A percentile compares a stretch with the other conserved stretches of the same genome.
These are phyloP conservation scores for Thermochaetoides dissita DNA, from an alignment of 2,329 filamentous ascomycete genomes.

Conservation along the genomic window DNA sequence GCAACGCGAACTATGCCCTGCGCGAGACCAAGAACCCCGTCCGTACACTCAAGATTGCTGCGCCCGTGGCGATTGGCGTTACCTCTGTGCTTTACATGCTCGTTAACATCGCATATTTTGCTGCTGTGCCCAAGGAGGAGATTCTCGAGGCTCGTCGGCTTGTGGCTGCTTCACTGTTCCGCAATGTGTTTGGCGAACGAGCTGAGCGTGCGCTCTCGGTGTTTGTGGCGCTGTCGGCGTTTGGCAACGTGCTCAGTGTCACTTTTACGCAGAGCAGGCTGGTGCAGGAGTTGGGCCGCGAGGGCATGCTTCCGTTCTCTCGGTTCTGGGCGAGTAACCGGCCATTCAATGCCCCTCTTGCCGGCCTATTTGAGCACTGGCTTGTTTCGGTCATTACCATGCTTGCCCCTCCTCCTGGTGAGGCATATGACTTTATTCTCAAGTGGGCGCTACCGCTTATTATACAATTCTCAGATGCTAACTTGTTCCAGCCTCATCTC, in stretches of 20 bases:
- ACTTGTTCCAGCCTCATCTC: conserved; percentile 37
- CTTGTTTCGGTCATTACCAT: conserved; percentile 51
- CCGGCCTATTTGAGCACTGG: conserved; percentile 51
- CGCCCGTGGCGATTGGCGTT: conserved; percentile 42
- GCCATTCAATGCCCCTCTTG: conserved; percentile 48
- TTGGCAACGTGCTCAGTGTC: conserved; percentile 53
- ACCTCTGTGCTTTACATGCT: conserved; percentile 52
- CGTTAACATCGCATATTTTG: conserved; percentile 54
- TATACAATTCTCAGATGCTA: background rate
- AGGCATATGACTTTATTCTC: conserved; percentile 50
- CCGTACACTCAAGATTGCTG: conserved; percentile 50
- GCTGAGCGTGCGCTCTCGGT: conserved; percentile 48
- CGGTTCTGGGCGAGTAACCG: conserved; percentile 49
- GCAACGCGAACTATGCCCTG: conserved; percentile 53
- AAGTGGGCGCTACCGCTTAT: conserved; percentile 27
- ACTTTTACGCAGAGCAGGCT: conserved; percentile 56
- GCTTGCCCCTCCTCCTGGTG: conserved; percentile 51
- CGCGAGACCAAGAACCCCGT: conserved; percentile 54
- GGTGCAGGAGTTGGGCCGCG: conserved; percentile 51
- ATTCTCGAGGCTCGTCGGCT: conserved; percentile 37
- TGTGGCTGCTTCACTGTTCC: conserved; percentile 40
- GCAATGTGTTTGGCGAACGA: conserved; percentile 37
- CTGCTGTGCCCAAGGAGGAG: conserved; percentile 38
- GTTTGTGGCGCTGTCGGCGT: conserved; percentile 53
- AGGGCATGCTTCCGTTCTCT: conserved; percentile 52